Evolutionary conservation across 768 basidiomycete species (phyloP), one percentile per base, ranked within the genome.

Genomic region (Hypholoma sublateritium): DNA sequence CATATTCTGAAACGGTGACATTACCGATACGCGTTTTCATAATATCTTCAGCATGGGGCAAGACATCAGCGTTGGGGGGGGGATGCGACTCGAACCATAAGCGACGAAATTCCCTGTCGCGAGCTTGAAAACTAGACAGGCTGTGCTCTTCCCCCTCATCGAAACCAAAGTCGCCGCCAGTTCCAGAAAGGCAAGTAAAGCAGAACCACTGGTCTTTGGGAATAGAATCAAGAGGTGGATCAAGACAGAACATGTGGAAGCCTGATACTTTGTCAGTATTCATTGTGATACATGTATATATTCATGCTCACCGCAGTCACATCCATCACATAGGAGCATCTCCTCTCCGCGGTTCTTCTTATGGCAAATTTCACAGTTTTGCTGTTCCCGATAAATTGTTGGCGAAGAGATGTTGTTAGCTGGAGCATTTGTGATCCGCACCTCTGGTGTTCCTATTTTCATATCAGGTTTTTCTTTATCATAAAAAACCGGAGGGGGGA

Each of bases 161-260:
- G 66, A 98, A 99, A 28, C 97, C 97, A 65, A 92, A 99, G 72
- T 98, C 97, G 50, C 91, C 91, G 11, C 96, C 95, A 0, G 93
- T 95, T 37, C 87, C 89, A 39, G 94, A 81, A 19, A 99, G 77
- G 68, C 97, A 99, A 3, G 87, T 86, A 64, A 89, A 90, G 70
- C 97, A 99, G 69, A 86, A 98, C 96, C 96, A 99, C 61, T 96
- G 88, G 39, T 95, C 93, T 67, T 89, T 91, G 1, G 97, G 97
- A 54, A 99, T 91, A 2, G 80, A 75, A 8, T 80, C 74, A 52
- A 98, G 75, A 17, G 95, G 95, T 12, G 97, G 97, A 67, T 94
- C 90, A 56, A 99, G 87, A 69, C 97, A 99, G 70, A 91, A 94
- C 77, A 91, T 97, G 73, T 99, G 97, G 74, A 93, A 99, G 4